A percentile compares a stretch with the other conserved stretches of the same genome.
phyloP scores from a whole-genome alignment of 2,329 filamentous ascomycete species.

The Sporothrix protearum region DNA sequence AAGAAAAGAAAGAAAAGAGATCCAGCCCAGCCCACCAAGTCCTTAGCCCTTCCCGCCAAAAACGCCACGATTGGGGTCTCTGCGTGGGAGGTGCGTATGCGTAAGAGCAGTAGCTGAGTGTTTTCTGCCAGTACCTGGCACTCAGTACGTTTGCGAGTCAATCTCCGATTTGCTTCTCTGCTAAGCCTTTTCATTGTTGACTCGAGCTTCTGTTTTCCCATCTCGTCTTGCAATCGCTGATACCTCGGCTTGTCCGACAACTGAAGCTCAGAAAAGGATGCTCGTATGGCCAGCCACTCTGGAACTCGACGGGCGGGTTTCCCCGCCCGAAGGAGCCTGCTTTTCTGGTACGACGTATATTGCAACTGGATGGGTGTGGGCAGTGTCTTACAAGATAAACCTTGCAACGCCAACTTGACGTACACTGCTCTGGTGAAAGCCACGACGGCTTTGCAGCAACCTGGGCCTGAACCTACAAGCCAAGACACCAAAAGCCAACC shows the following conservation, averaged over 20 bases:
- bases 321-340: neutral
- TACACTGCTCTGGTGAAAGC: neutral
- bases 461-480: neutral
- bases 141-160: neutral
- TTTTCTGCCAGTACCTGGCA: neutral
- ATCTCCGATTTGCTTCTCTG: neutral
- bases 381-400: neutral
- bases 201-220: neutral
- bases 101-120: no score
- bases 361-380: neutral
- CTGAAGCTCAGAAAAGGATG: neutral
- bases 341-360: neutral
- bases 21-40: no score
- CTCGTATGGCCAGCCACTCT: neutral
- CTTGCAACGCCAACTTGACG: neutral
- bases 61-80: constrained; percentile 4
- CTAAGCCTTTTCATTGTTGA: neutral
- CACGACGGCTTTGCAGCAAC: neutral
- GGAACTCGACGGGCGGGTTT: constrained; percentile 1
- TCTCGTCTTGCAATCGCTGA: neutral
- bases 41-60: neutral
- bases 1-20: no score
- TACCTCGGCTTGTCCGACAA: neutral
- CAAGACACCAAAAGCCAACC: constrained; percentile 2
- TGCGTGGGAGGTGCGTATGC: neutral